Evolutionary conservation across 108 stramenopile genomes (phyloP).

Genomic region (Nannochloropsis granulata): DNA sequence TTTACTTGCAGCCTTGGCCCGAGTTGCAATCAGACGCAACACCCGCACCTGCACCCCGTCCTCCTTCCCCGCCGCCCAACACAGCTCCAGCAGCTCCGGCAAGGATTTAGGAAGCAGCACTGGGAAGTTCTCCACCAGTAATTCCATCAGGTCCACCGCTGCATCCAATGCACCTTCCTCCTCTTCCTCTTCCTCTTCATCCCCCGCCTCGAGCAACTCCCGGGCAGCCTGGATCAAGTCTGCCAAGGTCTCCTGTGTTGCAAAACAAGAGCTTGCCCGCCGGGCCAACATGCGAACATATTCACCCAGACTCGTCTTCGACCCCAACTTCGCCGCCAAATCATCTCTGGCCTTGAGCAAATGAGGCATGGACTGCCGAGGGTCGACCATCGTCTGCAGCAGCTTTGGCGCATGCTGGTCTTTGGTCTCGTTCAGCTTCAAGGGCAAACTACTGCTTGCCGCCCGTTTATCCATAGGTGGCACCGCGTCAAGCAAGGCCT

Average conservation of each 20-base stretch:
- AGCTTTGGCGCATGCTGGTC: background rate
- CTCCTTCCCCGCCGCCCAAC: background rate
- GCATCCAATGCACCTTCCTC: background rate
- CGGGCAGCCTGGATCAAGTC: background rate
- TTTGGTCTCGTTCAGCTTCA: background rate
- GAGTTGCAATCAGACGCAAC: background rate
- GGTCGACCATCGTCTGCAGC: background rate
- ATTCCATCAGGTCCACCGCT: background rate
- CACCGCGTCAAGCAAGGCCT: background rate
- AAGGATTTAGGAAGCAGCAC: background rate
- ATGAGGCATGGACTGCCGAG: background rate
- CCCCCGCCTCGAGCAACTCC: background rate
- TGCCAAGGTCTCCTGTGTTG: background rate
- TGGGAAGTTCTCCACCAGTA: background rate
- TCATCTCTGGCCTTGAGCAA: background rate
- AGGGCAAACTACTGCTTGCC: background rate
- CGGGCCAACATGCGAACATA: constrained; percentile 1
- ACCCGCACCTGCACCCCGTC: background rate
- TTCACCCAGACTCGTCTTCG: constrained; percentile 1
- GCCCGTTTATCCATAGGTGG: background rate
- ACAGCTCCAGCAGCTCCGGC: background rate
- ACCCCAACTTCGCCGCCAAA: constrained; percentile 3
- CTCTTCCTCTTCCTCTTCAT: background rate
- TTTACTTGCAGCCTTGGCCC: background rate
- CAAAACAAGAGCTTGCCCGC: background rate